These are phyloP conservation scores for Teunomyces aglyptinius DNA, from an alignment of 805 yeast genomes.

Conservation along the genomic window DNA sequence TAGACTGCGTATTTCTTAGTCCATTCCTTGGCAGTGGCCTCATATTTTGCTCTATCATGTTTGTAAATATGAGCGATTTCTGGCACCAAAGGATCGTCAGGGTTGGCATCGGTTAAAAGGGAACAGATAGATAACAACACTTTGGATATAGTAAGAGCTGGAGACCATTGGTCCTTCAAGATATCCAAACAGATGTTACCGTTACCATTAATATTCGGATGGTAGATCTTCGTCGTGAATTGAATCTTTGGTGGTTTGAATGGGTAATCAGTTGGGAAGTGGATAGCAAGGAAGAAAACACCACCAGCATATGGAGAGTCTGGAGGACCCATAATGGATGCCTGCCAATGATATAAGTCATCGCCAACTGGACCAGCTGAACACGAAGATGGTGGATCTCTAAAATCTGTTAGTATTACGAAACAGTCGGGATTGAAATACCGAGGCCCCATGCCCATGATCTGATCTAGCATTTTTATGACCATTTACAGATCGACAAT, in stretches of 20 bases:
- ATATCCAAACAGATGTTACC: constrained; percentile 97
- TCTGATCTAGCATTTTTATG: not conserved
- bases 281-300: constrained; percentile 92
- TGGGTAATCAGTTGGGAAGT: constrained; percentile 98
- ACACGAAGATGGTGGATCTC: constrained; percentile 98
- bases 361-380: constrained; percentile 99
- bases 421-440: too few species aligned
- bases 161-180: constrained; percentile 98
- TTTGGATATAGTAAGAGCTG: constrained; percentile 94
- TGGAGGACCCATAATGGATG: constrained; percentile 98
- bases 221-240: constrained; percentile 94
- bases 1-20: constrained; percentile 95
- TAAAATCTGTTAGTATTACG: constrained; percentile 27
- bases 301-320: constrained; percentile 91
- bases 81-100: constrained; percentile 98
- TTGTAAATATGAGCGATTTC: constrained; percentile 97
- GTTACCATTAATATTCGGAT: constrained; percentile 93
- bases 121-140: constrained; percentile 94
- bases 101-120: constrained; percentile 94
- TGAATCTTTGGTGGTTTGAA: constrained; percentile 92
- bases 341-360: constrained; percentile 98
- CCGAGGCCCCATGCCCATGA: too few species aligned
- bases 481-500: not conserved
- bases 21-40: constrained; percentile 98
- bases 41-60: constrained; percentile 90